A percentile compares a stretch with the other conserved stretches of the same genome.
Conservation (phyloP, 176 grass and related monocot species). For the Aegilops speltoides region DNA sequence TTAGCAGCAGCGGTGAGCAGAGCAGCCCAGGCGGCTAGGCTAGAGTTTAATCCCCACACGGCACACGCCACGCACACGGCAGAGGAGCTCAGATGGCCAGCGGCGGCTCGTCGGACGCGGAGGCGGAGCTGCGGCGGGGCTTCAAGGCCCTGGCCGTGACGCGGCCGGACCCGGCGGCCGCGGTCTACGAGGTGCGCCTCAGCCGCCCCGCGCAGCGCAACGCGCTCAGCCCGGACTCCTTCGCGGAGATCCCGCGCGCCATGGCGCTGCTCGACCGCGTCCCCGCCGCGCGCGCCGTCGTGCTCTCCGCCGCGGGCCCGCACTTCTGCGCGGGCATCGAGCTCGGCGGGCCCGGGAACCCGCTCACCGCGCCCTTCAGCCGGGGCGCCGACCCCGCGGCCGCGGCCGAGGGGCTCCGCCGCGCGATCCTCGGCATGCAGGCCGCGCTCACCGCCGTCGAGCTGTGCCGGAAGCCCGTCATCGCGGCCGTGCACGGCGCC, state of each 20-base stretch:
- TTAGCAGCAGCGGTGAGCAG: neutral
- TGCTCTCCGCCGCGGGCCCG: constrained; percentile 52
- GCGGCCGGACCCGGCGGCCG: constrained; percentile 45
- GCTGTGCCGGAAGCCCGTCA: constrained; percentile 71
- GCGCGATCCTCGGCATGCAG: constrained; percentile 60
- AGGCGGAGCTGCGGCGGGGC: constrained; percentile 55
- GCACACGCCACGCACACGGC: neutral
- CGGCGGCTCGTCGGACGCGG: constrained; percentile 28
- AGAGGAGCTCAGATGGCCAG: constrained; percentile 28
- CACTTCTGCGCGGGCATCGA: constrained; percentile 89
- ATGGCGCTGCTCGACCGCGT: constrained; percentile 70
- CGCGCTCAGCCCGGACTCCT: constrained; percentile 63
- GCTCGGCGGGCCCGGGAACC: constrained; percentile 46
- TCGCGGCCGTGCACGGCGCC: constrained; percentile 73
- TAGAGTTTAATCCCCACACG: neutral
- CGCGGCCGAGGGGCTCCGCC: constrained; percentile 48
- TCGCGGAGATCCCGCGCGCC: constrained; percentile 78
- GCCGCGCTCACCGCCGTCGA: constrained; percentile 58
- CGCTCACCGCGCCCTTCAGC: constrained; percentile 7
- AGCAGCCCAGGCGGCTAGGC: neutral
- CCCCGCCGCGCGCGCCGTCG: constrained; percentile 61
- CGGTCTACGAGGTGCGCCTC: constrained; percentile 69
- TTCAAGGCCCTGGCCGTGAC: constrained; percentile 62
- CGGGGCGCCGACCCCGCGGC: constrained; percentile 31
- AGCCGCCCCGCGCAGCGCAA: constrained; percentile 77